Conservation (phyloP, 2,329 filamentous ascomycete species). For the Fusarium nisikadoi region DNA sequence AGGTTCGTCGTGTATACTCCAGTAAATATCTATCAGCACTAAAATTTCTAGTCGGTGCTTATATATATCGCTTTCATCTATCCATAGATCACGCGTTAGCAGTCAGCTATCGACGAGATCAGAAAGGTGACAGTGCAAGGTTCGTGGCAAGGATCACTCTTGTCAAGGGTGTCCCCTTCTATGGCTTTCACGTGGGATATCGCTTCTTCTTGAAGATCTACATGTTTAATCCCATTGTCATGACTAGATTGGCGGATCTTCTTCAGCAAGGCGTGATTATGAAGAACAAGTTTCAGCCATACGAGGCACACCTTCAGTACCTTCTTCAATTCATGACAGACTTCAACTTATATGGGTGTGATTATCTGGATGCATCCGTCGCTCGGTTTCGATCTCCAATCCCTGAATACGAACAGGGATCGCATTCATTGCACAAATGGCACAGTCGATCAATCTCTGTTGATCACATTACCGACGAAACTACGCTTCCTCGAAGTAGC, state of each 20-base stretch:
- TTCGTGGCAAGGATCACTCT: conserved; percentile 92
- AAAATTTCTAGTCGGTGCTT: conserved; percentile 70
- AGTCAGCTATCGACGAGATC: conserved; percentile 82
- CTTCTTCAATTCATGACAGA: conserved; percentile 98
- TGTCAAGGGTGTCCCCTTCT: conserved; percentile 94
- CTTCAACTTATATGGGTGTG: conserved; percentile 96
- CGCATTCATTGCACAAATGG: conserved; percentile 76
- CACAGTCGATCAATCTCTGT: conserved; percentile 77
- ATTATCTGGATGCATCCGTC: conserved; percentile 79
- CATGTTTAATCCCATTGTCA: conserved; percentile 85
- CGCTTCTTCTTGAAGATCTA: conserved; percentile 94
- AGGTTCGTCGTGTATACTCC: conserved; percentile 61
- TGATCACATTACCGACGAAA: conserved; percentile 62
- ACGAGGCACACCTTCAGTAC: conserved; percentile 93
- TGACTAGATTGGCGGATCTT: conserved; percentile 88
- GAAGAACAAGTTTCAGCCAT: conserved; percentile 86
- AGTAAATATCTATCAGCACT: conserved; percentile 4
- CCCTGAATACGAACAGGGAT: conserved; percentile 72
- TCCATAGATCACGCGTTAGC: conserved; percentile 93
- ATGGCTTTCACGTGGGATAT: conserved; percentile 94
- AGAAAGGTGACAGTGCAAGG: conserved; percentile 70
- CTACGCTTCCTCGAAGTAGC: conserved; percentile 78
- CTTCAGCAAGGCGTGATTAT: conserved; percentile 89
- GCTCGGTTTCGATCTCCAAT: conserved; percentile 80
- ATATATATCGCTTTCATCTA: conserved; percentile 80